These are phyloP conservation scores for Boechera divaricarpa DNA, from an alignment of 345 rosid species.

Conservation along the genomic window DNA sequence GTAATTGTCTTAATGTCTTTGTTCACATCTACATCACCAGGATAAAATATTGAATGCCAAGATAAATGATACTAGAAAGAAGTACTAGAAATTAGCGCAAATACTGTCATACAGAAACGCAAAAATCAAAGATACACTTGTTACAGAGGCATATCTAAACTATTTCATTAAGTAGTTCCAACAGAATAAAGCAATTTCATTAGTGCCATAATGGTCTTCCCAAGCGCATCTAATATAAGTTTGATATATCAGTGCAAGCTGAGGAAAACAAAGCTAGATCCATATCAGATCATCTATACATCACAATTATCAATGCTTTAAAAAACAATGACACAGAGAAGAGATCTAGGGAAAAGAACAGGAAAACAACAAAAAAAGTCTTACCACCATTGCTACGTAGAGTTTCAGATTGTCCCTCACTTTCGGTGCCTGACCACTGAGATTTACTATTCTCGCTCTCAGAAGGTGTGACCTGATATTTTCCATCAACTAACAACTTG, in stretches of 20 bases:
- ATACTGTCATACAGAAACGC: conserved; percentile 13
- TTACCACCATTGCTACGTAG: conserved; percentile 46
- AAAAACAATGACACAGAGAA: neutral
- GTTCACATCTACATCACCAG: conserved; percentile 52
- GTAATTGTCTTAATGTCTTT: conserved; percentile 73
- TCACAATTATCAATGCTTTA: conserved; percentile 1
- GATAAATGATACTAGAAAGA: conserved; percentile 16
- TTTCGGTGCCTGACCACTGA: conserved; percentile 41
- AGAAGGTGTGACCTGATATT: conserved; percentile 46
- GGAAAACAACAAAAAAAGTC: conserved; percentile 16
- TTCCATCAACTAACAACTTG: conserved; percentile 60
- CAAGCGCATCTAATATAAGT: conserved; percentile 16
- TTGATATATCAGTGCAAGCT: neutral
- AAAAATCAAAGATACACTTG: conserved; percentile 4
- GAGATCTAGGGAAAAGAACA: conserved; percentile 16
- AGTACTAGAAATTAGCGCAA: conserved; percentile 1
- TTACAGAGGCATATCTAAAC: neutral
- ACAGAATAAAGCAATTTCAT: neutral
- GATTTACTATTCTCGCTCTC: conserved; percentile 58
- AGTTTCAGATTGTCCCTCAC: conserved; percentile 43
- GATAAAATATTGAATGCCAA: conserved; percentile 42
- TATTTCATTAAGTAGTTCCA: neutral
- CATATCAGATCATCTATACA: neutral
- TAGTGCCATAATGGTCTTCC: conserved; percentile 3
- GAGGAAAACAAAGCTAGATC: conserved; percentile 6